Percentiles rank a stretch among this genome's conserved stretches.
phyloP scores from a whole-genome alignment of 148 eudicot species.

The Nepenthes mirabilis region DNA sequence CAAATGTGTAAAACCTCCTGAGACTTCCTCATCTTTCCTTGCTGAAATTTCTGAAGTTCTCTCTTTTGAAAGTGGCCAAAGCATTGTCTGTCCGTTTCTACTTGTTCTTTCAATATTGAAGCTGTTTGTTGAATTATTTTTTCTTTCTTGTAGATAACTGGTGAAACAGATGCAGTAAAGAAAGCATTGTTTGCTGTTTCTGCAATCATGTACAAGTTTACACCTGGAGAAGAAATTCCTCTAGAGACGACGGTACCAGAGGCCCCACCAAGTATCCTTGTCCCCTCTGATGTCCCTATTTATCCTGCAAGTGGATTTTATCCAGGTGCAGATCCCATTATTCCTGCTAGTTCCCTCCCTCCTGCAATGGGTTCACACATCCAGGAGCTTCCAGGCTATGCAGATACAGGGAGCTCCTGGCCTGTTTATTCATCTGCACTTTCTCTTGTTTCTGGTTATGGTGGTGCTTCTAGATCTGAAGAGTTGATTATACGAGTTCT shows the following conservation, averaged over 20 bases:
- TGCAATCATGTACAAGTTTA: slow-evolving; percentile 79
- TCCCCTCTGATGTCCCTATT: slow-evolving; percentile 76
- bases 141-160: slow-evolving; percentile 45
- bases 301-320: slow-evolving; percentile 60
- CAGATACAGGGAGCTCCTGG: slow-evolving; percentile 56
- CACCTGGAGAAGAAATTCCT: slow-evolving; percentile 75
- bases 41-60: neutral
- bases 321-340: slow-evolving; percentile 41
- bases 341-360: slow-evolving; percentile 47
- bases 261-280: slow-evolving; percentile 65
- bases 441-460: slow-evolving; percentile 60
- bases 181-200: slow-evolving; percentile 83
- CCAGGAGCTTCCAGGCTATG: slow-evolving; percentile 46
- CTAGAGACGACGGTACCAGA: slow-evolving; percentile 59
- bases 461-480: slow-evolving; percentile 47
- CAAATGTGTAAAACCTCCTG: too few species aligned
- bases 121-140: neutral
- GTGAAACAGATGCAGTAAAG: slow-evolving; percentile 73
- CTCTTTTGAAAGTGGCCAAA: neutral
- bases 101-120: neutral
- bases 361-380: slow-evolving; percentile 40
- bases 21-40: too few species aligned
- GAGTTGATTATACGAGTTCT: slow-evolving; percentile 60
- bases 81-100: neutral
- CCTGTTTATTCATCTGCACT: slow-evolving; percentile 54